phyloP scores from a whole-genome alignment of 2,329 filamentous ascomycete genomes.

The Hymenoscyphus linearis region DNA sequence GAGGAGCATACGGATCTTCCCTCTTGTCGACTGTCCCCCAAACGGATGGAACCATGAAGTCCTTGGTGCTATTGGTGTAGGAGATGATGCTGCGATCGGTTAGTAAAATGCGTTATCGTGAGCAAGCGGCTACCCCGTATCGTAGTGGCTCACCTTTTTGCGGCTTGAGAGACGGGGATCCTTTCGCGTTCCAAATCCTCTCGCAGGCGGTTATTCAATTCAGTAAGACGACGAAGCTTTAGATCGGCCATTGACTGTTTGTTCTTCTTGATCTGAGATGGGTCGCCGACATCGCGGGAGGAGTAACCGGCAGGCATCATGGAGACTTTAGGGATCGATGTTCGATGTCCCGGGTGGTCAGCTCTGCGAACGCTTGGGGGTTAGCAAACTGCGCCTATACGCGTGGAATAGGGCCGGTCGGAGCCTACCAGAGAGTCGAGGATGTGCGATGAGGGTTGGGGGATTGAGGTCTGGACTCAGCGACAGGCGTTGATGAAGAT shows the following conservation, averaged over 20 bases:
- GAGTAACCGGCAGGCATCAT: constrained; percentile 60
- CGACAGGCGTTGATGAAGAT: background rate
- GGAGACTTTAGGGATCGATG: constrained; percentile 8
- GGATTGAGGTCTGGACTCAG: background rate
- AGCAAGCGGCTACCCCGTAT: background rate
- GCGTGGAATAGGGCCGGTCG: background rate
- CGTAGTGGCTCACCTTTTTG: constrained; percentile 61
- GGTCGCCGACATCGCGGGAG: constrained; percentile 61
- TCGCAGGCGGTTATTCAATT: constrained; percentile 91
- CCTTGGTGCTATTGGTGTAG: constrained; percentile 95
- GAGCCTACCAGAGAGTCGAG: background rate
- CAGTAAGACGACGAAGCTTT: constrained; percentile 91
- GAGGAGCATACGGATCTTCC: constrained; percentile 90
- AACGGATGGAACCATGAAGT: constrained; percentile 95
- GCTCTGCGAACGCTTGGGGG: constrained; percentile 6
- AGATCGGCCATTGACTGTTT: constrained; percentile 99
- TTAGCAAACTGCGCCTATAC: constrained; percentile 1
- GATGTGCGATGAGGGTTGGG: background rate
- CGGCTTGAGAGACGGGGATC: constrained; percentile 91
- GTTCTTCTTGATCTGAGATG: constrained; percentile 75
- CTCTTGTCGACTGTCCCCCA: constrained; percentile 93
- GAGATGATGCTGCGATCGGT: constrained; percentile 75
- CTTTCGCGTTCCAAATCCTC: constrained; percentile 94
- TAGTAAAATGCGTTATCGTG: constrained; percentile 6
- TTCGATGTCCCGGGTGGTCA: constrained; percentile 8